Conservation (phyloP, 768 basidiomycete species). For the Auriscalpium vulgare region DNA sequence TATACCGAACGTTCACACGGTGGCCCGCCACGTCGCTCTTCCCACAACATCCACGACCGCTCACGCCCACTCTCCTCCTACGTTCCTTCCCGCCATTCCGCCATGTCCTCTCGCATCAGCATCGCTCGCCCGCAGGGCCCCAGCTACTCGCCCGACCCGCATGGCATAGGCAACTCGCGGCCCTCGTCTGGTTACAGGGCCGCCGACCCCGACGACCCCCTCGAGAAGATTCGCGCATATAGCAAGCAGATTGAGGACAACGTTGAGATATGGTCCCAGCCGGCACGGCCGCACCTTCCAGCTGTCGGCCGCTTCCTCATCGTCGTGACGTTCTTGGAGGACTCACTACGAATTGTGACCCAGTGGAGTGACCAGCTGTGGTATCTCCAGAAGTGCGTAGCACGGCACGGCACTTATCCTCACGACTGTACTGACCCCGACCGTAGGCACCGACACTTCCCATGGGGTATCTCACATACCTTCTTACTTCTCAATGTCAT, state of each 20-base stretch:
- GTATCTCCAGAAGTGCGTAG: constrained; percentile 88
- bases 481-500: constrained; percentile 90
- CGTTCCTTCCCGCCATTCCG: constrained; percentile 11
- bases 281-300: constrained; percentile 89
- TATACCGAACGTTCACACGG: background rate
- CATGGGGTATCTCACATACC: constrained; percentile 89
- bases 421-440: constrained; percentile 2
- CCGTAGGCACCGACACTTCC: constrained; percentile 85
- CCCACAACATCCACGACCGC: background rate
- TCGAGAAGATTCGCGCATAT: constrained; percentile 66
- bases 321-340: constrained; percentile 97
- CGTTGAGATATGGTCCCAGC: constrained; percentile 88
- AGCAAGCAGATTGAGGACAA: constrained; percentile 82
- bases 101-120: constrained; percentile 77
- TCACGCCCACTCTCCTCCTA: background rate
- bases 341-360: constrained; percentile 85
- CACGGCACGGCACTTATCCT: background rate
- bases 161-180: constrained; percentile 70
- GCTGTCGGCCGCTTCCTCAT: constrained; percentile 94
- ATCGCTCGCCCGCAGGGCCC: constrained; percentile 60
- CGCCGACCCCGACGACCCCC: constrained; percentile 73
- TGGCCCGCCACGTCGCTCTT: background rate
- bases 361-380: constrained; percentile 98
- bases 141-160: constrained; percentile 61
- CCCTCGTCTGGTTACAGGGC: constrained; percentile 67